Evolutionary conservation across 2,329 filamentous ascomycete genomes (phyloP).

Genomic region (Lojkania enalia): DNA sequence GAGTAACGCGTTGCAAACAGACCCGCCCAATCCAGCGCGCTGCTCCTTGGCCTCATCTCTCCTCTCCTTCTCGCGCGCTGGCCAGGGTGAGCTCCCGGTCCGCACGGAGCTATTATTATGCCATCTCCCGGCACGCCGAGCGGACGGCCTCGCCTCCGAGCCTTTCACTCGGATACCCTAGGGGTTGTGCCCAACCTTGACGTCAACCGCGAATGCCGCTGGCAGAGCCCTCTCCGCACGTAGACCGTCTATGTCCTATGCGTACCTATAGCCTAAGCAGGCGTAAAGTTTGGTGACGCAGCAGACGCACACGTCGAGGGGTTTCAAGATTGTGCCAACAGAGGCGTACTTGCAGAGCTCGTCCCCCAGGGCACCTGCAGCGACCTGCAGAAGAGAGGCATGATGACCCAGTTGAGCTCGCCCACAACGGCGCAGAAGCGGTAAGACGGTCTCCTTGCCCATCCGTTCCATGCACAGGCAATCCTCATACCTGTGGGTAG

Average conservation of each 20-base stretch:
- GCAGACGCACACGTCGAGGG: slow-evolving; percentile 13
- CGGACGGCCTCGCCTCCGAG: not conserved
- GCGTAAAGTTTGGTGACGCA: not conserved
- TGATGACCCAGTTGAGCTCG: not conserved
- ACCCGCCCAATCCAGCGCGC: slow-evolving; percentile 14
- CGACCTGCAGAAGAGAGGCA: slow-evolving; percentile 8
- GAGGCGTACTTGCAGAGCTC: slow-evolving; percentile 10
- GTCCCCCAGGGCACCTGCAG: slow-evolving; percentile 12
- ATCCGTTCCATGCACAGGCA: slow-evolving; percentile 8
- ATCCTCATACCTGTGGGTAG: slow-evolving; percentile 3
- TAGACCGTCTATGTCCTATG: not conserved
- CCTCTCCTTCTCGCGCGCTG: not conserved
- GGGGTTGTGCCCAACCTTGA: not conserved
- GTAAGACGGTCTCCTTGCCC: slow-evolving; percentile 3
- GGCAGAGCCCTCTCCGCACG: not conserved
- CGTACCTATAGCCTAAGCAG: not conserved
- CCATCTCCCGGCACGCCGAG: slow-evolving; percentile 16
- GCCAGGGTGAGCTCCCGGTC: slow-evolving; percentile 3
- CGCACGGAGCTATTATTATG: slow-evolving; percentile 14
- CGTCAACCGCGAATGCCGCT: slow-evolving; percentile 2
- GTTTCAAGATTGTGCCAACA: slow-evolving; percentile 18
- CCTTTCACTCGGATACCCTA: not conserved
- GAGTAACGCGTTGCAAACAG: slow-evolving; percentile 16
- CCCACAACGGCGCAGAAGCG: not conserved
- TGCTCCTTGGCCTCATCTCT: slow-evolving; percentile 14